Percentiles rank a stretch among this genome's conserved stretches.
Evolutionary conservation across 2,329 filamentous ascomycete genomes (phyloP).

Genomic region (Chrysosphaeria jannelii): DNA sequence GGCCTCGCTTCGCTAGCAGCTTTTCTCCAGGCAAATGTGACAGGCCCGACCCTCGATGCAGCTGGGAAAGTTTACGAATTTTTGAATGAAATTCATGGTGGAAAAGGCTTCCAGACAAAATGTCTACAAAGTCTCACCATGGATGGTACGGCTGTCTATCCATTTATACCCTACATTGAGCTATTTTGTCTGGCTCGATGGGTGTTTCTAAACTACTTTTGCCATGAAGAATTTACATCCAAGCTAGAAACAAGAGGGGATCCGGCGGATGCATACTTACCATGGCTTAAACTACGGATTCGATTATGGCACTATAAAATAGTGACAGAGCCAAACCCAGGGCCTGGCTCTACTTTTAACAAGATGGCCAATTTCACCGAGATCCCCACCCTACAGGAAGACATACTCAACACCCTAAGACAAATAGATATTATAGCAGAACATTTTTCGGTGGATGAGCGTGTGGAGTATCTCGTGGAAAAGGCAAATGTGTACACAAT

Average conservation of each 20-base stretch:
- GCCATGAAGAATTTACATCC: not conserved
- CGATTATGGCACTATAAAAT: slow-evolving; percentile 39
- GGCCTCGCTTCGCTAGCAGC: slow-evolving; percentile 42
- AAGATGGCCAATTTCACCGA: slow-evolving; percentile 27
- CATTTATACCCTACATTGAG: slow-evolving; percentile 56
- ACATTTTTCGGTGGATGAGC: slow-evolving; percentile 19
- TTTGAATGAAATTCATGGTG: too few relatives aligned
- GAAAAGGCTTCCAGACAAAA: slow-evolving; percentile 11
- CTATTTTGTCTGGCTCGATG: slow-evolving; percentile 43
- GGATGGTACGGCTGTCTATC: slow-evolving; percentile 69
- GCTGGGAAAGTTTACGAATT: slow-evolving; percentile 8
- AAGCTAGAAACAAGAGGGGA: slow-evolving; percentile 1
- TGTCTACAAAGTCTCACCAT: slow-evolving; percentile 41
- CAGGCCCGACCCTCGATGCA: slow-evolving; percentile 42
- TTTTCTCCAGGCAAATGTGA: slow-evolving; percentile 69
- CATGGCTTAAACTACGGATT: slow-evolving; percentile 39
- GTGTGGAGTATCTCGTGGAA: slow-evolving; percentile 48
- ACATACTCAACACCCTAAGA: slow-evolving; percentile 12
- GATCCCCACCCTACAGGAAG: slow-evolving; percentile 21
- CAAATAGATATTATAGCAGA: slow-evolving; percentile 5
- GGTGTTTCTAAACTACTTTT: slow-evolving; percentile 1
- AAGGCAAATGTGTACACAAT: slow-evolving; percentile 58
- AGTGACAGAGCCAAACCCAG: slow-evolving; percentile 23
- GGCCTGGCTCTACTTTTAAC: slow-evolving; percentile 21
- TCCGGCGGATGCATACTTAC: slow-evolving; percentile 9